Percentiles rank a stretch among this genome's conserved stretches.
phyloP scores from a whole-genome alignment of 202 grass and related monocot species.

The Bolboschoenoplectus hybrid region DNA sequence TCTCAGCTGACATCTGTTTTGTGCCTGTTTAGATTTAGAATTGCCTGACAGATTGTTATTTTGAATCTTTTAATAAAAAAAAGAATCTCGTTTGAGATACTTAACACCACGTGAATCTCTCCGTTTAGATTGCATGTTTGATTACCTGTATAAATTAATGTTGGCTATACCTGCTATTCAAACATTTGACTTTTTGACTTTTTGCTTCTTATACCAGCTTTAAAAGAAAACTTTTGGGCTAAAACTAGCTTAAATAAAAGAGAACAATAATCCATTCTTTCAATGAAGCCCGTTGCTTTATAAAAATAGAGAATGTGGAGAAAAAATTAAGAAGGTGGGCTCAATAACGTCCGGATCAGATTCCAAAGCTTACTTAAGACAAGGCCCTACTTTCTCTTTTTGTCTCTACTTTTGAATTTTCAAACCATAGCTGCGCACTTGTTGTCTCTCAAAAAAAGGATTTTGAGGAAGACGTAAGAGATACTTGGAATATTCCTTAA shows the following conservation, averaged over 20 bases:
- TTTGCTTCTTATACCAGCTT: too few species aligned
- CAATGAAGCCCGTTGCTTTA: background rate
- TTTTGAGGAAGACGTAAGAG: background rate
- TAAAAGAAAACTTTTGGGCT: background rate
- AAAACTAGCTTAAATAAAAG: background rate
- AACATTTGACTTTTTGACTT: background rate
- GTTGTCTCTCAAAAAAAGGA: background rate
- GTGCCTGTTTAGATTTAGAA: background rate
- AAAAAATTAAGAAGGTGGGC: background rate
- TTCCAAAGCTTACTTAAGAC: background rate
- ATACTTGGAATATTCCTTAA: slow-evolving; percentile 13
- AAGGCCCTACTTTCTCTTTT: background rate
- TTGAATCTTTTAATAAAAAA: background rate
- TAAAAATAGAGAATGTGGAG: background rate
- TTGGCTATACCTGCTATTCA: background rate
- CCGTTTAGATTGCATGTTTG: background rate
- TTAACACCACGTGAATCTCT: background rate
- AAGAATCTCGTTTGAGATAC: background rate
- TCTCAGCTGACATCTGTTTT: background rate
- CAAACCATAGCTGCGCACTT: background rate
- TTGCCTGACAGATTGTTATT: background rate
- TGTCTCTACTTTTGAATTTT: background rate
- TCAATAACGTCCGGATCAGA: slow-evolving; percentile 1
- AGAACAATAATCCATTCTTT: background rate
- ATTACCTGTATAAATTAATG: background rate